Evolutionary conservation across 345 rosid species (phyloP).

Genomic region (Syzygium aqueum): DNA sequence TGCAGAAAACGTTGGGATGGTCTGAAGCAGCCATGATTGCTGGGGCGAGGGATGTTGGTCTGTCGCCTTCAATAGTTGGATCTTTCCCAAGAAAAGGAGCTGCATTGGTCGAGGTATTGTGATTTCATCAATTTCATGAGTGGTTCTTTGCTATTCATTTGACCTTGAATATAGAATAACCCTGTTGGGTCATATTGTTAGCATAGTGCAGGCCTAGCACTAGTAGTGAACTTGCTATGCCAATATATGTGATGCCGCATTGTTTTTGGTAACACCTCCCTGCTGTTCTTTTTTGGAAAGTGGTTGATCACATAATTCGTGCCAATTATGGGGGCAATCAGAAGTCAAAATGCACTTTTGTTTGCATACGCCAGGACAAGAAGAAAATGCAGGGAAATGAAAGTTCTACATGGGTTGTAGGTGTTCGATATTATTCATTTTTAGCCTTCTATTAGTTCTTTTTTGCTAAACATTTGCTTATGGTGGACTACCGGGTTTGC

Average conservation of each 20-base stretch:
- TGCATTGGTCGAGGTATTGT: slow-evolving; percentile 71
- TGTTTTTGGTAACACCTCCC: background rate
- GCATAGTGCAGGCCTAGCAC: background rate
- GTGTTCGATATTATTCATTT: background rate
- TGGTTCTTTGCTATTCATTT: background rate
- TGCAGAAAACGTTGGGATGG: slow-evolving; percentile 74
- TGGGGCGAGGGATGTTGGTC: slow-evolving; percentile 78
- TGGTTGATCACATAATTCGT: background rate
- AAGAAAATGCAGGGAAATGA: background rate
- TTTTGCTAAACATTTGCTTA: background rate
- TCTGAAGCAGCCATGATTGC: slow-evolving; percentile 83
- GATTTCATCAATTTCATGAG: background rate
- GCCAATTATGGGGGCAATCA: background rate
- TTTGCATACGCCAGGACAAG: background rate
- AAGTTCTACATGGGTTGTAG: background rate
- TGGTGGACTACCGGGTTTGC: background rate
- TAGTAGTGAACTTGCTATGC: background rate
- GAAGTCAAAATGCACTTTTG: background rate
- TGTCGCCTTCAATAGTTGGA: slow-evolving; percentile 86
- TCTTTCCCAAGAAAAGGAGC: slow-evolving; percentile 87
- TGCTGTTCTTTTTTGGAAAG: background rate
- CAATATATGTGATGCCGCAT: background rate
- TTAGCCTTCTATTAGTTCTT: background rate
- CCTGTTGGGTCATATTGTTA: background rate
- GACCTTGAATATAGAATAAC: background rate